These are phyloP conservation scores for Fusarium neocosmosporiellum DNA, from an alignment of 2,329 filamentous ascomycete species.

Conservation along the genomic window DNA sequence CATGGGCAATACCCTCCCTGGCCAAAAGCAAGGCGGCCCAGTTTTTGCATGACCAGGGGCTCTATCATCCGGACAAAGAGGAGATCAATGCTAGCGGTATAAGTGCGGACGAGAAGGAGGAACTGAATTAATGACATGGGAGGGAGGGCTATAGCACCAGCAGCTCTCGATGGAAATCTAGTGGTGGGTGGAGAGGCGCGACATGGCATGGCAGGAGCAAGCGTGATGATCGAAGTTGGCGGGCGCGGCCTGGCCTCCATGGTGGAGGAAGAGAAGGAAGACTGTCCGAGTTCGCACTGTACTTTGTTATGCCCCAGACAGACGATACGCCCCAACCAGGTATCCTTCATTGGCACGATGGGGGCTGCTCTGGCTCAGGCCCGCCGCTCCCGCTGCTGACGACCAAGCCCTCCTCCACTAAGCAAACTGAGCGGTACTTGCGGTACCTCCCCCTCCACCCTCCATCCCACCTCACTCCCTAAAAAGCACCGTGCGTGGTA, in stretches of 20 bases:
- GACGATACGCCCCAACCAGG: slow-evolving; percentile 9
- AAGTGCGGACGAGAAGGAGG: slow-evolving; percentile 16
- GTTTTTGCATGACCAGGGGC: slow-evolving; percentile 32
- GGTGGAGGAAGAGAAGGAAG: neutral
- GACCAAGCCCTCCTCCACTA: slow-evolving; percentile 23
- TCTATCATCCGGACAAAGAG: slow-evolving; percentile 25
- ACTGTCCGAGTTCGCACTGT: slow-evolving; percentile 26
- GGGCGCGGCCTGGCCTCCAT: neutral
- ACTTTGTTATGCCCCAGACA: slow-evolving; percentile 9
- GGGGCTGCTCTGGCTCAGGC: slow-evolving; percentile 11
- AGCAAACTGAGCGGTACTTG: slow-evolving; percentile 7
- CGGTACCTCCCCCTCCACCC: slow-evolving; percentile 28
- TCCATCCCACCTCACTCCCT: slow-evolving; percentile 35
- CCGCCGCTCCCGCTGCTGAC: slow-evolving; percentile 32
- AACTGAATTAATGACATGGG: slow-evolving; percentile 32
- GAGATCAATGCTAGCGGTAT: slow-evolving; percentile 10
- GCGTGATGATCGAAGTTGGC: neutral
- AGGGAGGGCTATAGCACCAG: slow-evolving; percentile 25
- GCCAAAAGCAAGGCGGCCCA: slow-evolving; percentile 29
- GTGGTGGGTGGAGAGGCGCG: slow-evolving; percentile 13
- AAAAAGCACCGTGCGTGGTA: slow-evolving; percentile 44
- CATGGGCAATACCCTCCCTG: slow-evolving; percentile 33
- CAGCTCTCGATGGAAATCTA: slow-evolving; percentile 11
- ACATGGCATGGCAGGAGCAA: neutral
- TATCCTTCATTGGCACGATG: slow-evolving; percentile 26